Evolutionary conservation across 192 early-diverging fungal species (phyloP), one percentile per base, ranked within the genome.

Genomic region (Piromyces finnis): DNA sequence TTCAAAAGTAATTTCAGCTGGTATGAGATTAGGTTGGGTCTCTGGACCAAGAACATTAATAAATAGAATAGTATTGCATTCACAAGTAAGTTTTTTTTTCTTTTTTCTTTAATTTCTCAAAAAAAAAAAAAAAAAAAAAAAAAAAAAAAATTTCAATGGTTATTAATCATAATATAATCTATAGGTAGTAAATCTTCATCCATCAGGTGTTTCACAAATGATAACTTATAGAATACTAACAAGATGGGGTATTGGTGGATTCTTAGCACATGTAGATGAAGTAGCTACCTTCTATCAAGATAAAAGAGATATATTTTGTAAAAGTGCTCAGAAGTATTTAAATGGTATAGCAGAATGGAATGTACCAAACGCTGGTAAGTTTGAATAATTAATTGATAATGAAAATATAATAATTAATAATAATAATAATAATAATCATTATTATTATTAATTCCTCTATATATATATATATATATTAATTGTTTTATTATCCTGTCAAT

Each of bases 1-100:
- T 83, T 94, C 93, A 84, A 98, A 98, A 84, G 90, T 98, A 78
- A 81, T 98, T 32, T 94, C 93, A 12, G 92, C 94, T 2, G 97
- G 97, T 29, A 79, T 95, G 81, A 92, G 97, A 41, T 83, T 95
- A 28, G 95, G 95, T 3, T 94, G 93, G 93, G 89, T 87, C n/a
- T 86, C 88, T 29, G 89, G 89, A 13, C 89, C 89, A 0, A 83
- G 81, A 29, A 88, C 88, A 77, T 87, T 98, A 16, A 85, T 95
- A 6, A 90, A 94, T 32, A 88, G 92, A 77, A 95, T 98, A 78
- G 89, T 92, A 79, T 86, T 95, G 77, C 92, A 96, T 84, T 92
- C 84, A 85, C 94, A 90, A 82, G 39, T 83, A 84, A 82, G 26
- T 29, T 15, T n/a, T n/a, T n/a, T n/a, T n/a, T n/a, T n/a, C n/a